These are phyloP conservation scores for Dalbergia oliveri DNA, from an alignment of 306 rosid genomes.

Conservation along the genomic window DNA sequence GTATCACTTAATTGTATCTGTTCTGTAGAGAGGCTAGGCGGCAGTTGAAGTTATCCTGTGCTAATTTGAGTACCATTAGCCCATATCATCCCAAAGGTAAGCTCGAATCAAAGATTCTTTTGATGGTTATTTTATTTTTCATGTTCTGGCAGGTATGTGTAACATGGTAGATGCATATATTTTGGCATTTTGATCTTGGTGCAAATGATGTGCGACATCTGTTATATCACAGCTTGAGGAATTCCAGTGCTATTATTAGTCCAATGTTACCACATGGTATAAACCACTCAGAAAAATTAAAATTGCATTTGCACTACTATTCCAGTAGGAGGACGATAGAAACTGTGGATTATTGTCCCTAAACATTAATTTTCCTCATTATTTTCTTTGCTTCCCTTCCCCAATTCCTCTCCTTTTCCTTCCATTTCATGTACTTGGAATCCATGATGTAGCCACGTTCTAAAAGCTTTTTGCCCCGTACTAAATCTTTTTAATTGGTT, in stretches of 20 bases:
- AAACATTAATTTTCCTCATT: not conserved
- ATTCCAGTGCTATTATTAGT: not conserved
- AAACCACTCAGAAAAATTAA: too few species aligned
- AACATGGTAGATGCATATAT: not conserved
- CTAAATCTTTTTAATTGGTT: not conserved
- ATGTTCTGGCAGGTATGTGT: not conserved
- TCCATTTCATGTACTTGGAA: not conserved
- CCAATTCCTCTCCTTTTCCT: not conserved
- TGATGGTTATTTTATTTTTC: not conserved
- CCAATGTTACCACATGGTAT: too few species aligned
- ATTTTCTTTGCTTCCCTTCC: too few species aligned
- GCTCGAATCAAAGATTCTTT: not conserved
- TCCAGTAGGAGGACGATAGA: too few species aligned
- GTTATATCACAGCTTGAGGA: not conserved
- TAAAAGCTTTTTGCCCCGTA: not conserved
- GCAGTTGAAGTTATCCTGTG: slow-evolving; percentile 21
- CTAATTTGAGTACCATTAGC: not conserved
- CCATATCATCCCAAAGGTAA: not conserved
- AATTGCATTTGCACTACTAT: too few species aligned
- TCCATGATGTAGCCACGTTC: not conserved
- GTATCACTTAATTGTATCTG: not conserved
- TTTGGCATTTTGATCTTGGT: not conserved
- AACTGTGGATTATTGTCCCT: not conserved
- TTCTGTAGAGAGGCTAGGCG: slow-evolving; percentile 11
- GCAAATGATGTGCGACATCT: not conserved